Evolutionary conservation across 768 basidiomycete species (phyloP).

Genomic region (Omphalotus guepiniiformis): DNA sequence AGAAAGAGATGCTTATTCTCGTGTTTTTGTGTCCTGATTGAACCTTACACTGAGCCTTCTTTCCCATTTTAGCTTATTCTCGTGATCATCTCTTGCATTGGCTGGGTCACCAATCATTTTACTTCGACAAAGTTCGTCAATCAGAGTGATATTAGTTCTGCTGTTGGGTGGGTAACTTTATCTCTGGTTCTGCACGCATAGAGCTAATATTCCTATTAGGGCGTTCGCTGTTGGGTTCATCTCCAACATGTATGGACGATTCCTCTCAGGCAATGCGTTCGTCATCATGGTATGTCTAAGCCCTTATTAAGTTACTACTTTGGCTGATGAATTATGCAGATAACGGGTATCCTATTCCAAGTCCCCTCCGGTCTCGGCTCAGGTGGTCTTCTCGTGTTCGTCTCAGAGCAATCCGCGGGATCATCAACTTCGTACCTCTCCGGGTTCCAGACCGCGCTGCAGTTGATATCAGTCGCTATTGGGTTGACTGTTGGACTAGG

Average conservation of each 20-base stretch:
- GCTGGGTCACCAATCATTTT: slow-evolving; percentile 81
- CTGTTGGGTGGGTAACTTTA: slow-evolving; percentile 51
- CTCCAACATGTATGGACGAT: slow-evolving; percentile 71
- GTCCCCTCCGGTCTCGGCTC: slow-evolving; percentile 78
- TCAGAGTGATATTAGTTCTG: slow-evolving; percentile 74
- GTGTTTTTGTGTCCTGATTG: neutral
- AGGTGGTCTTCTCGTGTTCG: slow-evolving; percentile 74
- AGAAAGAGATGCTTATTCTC: slow-evolving; percentile 49
- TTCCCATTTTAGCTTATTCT: slow-evolving; percentile 35
- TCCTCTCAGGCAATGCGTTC: slow-evolving; percentile 72
- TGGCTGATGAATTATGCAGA: slow-evolving; percentile 28
- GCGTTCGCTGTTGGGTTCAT: slow-evolving; percentile 80
- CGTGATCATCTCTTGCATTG: slow-evolving; percentile 58
- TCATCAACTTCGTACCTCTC: slow-evolving; percentile 48
- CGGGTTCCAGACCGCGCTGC: slow-evolving; percentile 72
- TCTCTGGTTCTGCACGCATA: neutral
- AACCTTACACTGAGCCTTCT: neutral
- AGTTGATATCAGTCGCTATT: slow-evolving; percentile 73
- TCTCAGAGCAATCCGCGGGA: slow-evolving; percentile 42
- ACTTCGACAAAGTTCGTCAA: slow-evolving; percentile 54
- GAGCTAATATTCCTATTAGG: slow-evolving; percentile 25
- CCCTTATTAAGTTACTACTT: neutral
- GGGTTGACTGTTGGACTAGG: slow-evolving; percentile 79
- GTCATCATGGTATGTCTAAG: slow-evolving; percentile 62
- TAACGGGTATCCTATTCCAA: slow-evolving; percentile 82